These are phyloP conservation scores for Hyparrhenia diplandra DNA, from an alignment of 176 grass and related monocot species.

Conservation along the genomic window DNA sequence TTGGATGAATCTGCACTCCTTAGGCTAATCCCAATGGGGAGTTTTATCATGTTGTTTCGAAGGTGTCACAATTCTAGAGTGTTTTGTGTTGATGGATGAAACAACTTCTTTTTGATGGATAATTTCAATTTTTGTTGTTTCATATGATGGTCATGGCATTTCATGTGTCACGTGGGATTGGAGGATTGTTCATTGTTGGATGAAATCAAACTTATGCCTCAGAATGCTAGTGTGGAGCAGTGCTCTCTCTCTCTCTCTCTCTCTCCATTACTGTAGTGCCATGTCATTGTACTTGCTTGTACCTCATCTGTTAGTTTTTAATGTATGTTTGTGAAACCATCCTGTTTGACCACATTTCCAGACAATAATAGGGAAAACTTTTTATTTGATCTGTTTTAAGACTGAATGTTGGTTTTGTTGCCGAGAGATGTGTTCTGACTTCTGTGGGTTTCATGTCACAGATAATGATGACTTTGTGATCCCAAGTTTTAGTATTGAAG, in stretches of 20 bases:
- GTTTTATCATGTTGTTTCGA: neutral
- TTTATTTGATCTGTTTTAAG: neutral
- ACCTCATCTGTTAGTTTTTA: neutral
- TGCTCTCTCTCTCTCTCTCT: too few relatives aligned
- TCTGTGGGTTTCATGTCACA: conserved; percentile 27
- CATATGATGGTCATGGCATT: neutral
- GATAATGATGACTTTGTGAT: conserved; percentile 96
- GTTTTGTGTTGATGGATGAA: neutral
- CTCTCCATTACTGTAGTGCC: neutral
- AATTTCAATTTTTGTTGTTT: neutral
- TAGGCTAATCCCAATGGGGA: neutral
- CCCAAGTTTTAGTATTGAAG: conserved; percentile 66
- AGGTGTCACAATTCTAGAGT: neutral
- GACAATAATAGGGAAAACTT: neutral
- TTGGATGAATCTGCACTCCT: neutral
- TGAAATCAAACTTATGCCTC: too few relatives aligned
- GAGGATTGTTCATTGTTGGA: too few relatives aligned
- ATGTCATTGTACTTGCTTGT: neutral
- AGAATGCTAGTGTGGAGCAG: too few relatives aligned
- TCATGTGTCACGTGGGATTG: too few relatives aligned
- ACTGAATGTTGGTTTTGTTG: neutral
- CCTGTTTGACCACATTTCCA: neutral
- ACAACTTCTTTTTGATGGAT: neutral
- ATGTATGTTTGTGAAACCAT: neutral
- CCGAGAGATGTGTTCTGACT: conserved; percentile 9